Evolutionary conservation across 2,329 filamentous ascomycete species (phyloP), one percentile per base, ranked within the genome.

Genomic region (Microcera coccophila): DNA sequence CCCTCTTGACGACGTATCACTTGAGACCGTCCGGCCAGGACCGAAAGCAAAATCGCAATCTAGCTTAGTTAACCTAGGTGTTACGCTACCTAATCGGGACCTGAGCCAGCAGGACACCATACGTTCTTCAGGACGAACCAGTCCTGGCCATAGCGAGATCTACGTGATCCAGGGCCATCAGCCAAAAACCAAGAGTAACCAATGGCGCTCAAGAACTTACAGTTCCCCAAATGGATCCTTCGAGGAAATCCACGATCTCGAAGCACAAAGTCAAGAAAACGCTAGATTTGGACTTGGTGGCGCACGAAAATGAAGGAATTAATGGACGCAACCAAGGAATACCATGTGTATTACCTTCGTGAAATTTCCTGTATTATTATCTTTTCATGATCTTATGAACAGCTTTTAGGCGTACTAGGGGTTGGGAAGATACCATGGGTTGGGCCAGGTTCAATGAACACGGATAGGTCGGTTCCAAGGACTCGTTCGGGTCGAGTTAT

Each of bases 1-100:
- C 22, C 68, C 63, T 1, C 62, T 62, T 4, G 57, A 62, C 19
- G 68, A 72, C 20, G 50, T 70, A 10, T 66, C 65, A 3, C 53
- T 71, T 5, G 55, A 62, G 17, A 49, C 52, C 9, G 48, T 66
- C 26, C 49, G 45, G 8, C 32, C 52, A 20, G 48, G 51, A 29
- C 45, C 40, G 31, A 42, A 54, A 4, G 21, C 37, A 11, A 38
- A 40, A 7, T n/a, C 18, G 8, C 44, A 32, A 41, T 20, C 40
- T 17, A 5, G 41, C 28, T 26, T 41, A 2, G 48, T 36, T 33
- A 46, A 48, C 14, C 36, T 50, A 8, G 36, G 49, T 31, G 44
- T 53, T n/a, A 48, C 52, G 10, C 49, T 59, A 26, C 50, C 51
- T 12, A 54, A 46, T 12, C 46, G 47, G n/a, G 49, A 48, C 39